Evolutionary conservation across 306 rosid species (phyloP), one percentile per base, ranked within the genome.

Genomic region (Corylus americana): DNA sequence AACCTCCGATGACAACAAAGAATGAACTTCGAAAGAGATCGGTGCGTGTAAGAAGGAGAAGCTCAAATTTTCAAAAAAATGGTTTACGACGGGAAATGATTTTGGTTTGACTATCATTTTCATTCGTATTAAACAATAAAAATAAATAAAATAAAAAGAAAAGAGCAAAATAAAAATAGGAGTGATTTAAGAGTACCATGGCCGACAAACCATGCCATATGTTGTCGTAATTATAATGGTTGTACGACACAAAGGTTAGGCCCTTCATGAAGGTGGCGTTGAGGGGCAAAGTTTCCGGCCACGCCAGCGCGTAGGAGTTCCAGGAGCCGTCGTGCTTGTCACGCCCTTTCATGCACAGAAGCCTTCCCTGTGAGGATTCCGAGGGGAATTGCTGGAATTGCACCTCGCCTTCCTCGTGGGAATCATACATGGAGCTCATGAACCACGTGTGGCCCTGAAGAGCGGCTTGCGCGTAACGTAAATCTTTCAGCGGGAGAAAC

Each of bases 301-400:
- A 92, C 0, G 92, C 92, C 1, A 92, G 70, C 8, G 87, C 90
- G 48, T 90, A 92, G 42, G 74, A 88, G 84, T 90, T 92, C 94
- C 89, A 81, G n/a, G 92, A 80, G 0, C 94, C 97, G 39, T 88
- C 92, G 57, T 85, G 92, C 45, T 68, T 78, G 76, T 88, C 90
- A 0, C 74, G 81, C 14, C 97, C 97, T 71, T 83, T 87, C 42
- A 90, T 73, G 83, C 97, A 92, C 0, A 92, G 86, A 53, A 90
- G 27, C 48, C 88, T 31, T 12, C 81, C 87, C 1, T 74, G 55
- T 12, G 93, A 83, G 1, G 84, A 79, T 5, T 55, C 69, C 4
- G 94, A 87, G n/a, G 97, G 97, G 80, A 90, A 90, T 18, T 80
- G 84, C 49, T 86, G 94, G 88, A 81, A 90, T 70, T 90, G 94